Base-by-base conservation (phyloP, 1,284 basidiomycete species). In the Bjerkandera adusta region DNA sequence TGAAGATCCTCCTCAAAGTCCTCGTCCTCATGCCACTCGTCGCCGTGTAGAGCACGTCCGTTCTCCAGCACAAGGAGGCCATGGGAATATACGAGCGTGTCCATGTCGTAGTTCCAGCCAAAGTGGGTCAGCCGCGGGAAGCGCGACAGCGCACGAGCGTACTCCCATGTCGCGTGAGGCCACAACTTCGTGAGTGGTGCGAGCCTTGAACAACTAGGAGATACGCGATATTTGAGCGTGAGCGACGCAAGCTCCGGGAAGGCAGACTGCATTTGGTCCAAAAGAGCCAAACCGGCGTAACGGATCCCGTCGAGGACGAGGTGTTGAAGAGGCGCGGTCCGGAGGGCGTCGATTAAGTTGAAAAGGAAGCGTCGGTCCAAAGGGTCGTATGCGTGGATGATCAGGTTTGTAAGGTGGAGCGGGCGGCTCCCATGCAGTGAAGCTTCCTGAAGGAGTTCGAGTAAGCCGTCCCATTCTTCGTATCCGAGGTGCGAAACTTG, bases 191-290 rank as follows among this genome's bases (percentile, higher is more conserved):
- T 25, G 7, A 25, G 16, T 22, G 8, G 26, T 37, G 43, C 34
- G 1, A 13, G 26, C n/a, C n/a, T n/a, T n/a, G n/a, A n/a, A n/a
- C n/a, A n/a, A n/a, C n/a, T n/a, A 13, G 6, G 6, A 27, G 43
- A 49, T 6, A 44, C 29, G 5, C 52, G 47, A 34, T 48, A 46
- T 21, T 43, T 27, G 3, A 56, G 40, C n/a, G 50, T 49, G 12
- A 56, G 42, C 8, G 47, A 40, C 6, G 11, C 20, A 16, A 54
- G 50, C 16, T 43, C 36, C 26, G 55, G 52, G 42, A 54, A 54
- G 32, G 44, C 37, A 22, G 35, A 21, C 12, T 41, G 45, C 27
- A 54, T 49, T 12, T 20, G 37, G n/a, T 45, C 42, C 15, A 54
- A 34, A 18, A 54, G 43, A 11, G 20, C 43, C 1, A 18, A 30